Evolutionary conservation across 148 eudicot species (phyloP).

Genomic region (Simmondsia chinensis): DNA sequence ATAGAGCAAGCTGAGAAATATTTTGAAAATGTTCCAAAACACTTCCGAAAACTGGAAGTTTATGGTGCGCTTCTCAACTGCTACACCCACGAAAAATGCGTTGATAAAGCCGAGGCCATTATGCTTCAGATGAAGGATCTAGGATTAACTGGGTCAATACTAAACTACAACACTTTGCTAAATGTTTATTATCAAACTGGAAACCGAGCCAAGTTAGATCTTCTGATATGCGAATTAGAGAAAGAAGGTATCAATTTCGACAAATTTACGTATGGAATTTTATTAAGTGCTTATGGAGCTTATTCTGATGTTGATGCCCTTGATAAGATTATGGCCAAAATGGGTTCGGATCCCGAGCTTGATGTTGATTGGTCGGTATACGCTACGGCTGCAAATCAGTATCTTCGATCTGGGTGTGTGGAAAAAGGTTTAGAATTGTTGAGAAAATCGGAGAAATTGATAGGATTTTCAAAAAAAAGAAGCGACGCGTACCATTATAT

Average conservation of each 20-base stretch:
- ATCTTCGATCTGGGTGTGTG: slow-evolving; percentile 15
- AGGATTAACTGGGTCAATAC: slow-evolving; percentile 1
- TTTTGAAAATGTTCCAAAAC: slow-evolving; percentile 16
- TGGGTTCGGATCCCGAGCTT: slow-evolving; percentile 18
- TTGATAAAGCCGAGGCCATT: slow-evolving; percentile 37
- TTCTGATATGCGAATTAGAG: slow-evolving; percentile 27
- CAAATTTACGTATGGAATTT: slow-evolving; percentile 10
- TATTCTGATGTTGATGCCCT: slow-evolving; percentile 15
- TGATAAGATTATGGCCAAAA: slow-evolving; percentile 16
- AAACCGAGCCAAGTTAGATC: slow-evolving; percentile 17
- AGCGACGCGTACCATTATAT: slow-evolving; percentile 13
- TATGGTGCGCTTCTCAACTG: slow-evolving; percentile 30
- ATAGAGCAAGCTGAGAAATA: slow-evolving; percentile 24
- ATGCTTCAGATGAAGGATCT: slow-evolving; percentile 25
- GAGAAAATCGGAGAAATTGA: slow-evolving; percentile 24
- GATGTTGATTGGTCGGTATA: slow-evolving; percentile 24
- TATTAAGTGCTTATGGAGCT: slow-evolving; percentile 18
- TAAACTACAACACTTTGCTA: slow-evolving; percentile 21
- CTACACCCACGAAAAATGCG: slow-evolving; percentile 19
- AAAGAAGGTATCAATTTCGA: slow-evolving; percentile 14
- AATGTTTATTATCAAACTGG: slow-evolving; percentile 19
- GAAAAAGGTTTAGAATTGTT: slow-evolving; percentile 25
- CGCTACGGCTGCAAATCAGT: slow-evolving; percentile 25
- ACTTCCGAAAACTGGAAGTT: slow-evolving; percentile 10
- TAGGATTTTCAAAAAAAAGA: slow-evolving; percentile 5